phyloP scores from a whole-genome alignment of 129 eudicot species.

The Tanacetum coccineum region DNA sequence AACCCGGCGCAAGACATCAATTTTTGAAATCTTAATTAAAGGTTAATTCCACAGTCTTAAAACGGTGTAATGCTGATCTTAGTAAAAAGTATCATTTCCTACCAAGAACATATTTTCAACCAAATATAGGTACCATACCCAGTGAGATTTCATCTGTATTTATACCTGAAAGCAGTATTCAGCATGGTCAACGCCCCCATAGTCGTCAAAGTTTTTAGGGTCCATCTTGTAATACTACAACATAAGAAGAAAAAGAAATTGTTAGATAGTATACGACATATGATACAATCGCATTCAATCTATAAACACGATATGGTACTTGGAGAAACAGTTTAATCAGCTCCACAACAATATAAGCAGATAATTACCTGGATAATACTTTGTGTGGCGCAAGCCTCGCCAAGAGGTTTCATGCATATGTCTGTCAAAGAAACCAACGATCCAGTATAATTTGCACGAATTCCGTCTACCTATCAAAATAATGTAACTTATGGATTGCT shows the following conservation, averaged over 20 bases:
- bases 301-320: neutral
- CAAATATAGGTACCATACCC: constrained; percentile 11
- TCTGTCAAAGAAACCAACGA: constrained; percentile 77
- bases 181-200: constrained; percentile 83
- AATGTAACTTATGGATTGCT: constrained; percentile 2
- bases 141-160: constrained; percentile 6
- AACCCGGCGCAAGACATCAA: neutral
- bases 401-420: constrained; percentile 96
- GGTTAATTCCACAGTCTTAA: neutral
- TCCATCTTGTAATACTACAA: constrained; percentile 91
- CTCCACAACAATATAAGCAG: too few relatives aligned
- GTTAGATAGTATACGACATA: constrained; percentile 9
- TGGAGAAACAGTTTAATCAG: neutral
- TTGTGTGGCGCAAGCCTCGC: constrained; percentile 94
- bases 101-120: constrained; percentile 13
- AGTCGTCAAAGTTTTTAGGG: constrained; percentile 59
- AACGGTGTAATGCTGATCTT: too few relatives aligned
- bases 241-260: constrained; percentile 4
- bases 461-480: constrained; percentile 67
- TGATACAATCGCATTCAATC: neutral
- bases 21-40: constrained; percentile 10
- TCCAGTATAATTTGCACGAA: constrained; percentile 82
- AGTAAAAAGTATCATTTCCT: constrained; percentile 4
- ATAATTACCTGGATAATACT: constrained; percentile 82
- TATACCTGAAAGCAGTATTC: constrained; percentile 95